Evolutionary conservation across 441 rosid species (phyloP), one percentile per base, ranked within the genome.

Genomic region (Theobroma grandiflorum): DNA sequence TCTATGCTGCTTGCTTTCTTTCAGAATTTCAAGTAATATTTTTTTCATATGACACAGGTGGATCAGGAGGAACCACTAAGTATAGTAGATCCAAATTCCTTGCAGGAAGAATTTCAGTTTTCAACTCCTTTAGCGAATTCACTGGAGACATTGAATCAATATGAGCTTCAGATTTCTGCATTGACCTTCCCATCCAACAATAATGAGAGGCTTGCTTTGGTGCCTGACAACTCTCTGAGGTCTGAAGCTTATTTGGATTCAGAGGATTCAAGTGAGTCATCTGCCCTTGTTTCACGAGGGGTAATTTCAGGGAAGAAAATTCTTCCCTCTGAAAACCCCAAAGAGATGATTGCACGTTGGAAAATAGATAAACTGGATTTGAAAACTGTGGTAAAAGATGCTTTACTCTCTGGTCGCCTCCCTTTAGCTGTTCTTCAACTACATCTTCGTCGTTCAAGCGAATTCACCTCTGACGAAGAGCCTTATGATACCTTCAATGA

Each of bases 301-400:
- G 76, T 80, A 40, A 77, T 83, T 82, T 78, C 79, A 22, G 91
- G 86, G 58, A 91, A 87, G 85, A 89, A 86, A 79, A 82, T 85
- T 78, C 92, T 93, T 83, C 95, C 98, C 64, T 80, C 90, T 85
- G 99, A 97, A 89, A 97, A 94, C 84, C 96, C 99, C 63, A 86
- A 89, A 87, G 99, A 97, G 90, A 97, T 97, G 99, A 91, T 97
- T 90, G 93, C 95, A 80, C 97, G 99, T 53, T 97, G 99, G 99
- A 93, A 91, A 87, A 63, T 89, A 82, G 90, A 91, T 86, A 92
- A 94, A 76, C 86, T 94, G 86, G 99, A 97, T 82, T 87, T 94
- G 78, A 91, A 92, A 88, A 90, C 97, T 66, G 98, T 97, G 57
- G 99, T 97, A 68, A 91, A 91, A 86, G 99, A 97, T 88, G 99